Base-by-base conservation (phyloP, 441 rosid genomes). In the Adansonia madagascariensis region DNA sequence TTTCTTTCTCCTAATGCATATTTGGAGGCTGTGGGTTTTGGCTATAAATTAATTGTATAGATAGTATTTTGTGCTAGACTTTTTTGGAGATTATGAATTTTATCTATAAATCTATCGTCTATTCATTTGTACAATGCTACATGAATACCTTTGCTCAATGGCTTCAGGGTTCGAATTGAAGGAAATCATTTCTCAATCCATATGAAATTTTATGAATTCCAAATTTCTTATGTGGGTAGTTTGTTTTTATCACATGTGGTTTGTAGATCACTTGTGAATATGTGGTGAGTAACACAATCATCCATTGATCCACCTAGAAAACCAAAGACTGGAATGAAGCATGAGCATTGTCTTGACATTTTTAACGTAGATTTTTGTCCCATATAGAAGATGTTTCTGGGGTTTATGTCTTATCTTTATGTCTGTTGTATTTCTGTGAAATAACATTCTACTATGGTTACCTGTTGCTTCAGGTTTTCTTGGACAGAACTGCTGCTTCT, bases 401-500 rank as follows among this genome's bases (percentile, higher is more conserved):
- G 60, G 8, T 27, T 27, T 11, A 61, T 11, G 1, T 9, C 15
- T 60, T 60, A 61, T 5, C 9, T 1, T 53, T n/a, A n/a, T 53
- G 17, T 61, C 5, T 3, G 12, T 41, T 65, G 2, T 64, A 31
- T 39, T 14, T 66, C 24, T 22, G 59, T 53, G 11, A 27, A 31
- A 10, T 52, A 6, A 15, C 17, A 24, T 41, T 50, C 73, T 52
- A 27, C 52, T 35, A 71, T 59, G 11, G 60, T 64, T 65, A 8
- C 27, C 41, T 41, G 31, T 27, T 27, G 31, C 31, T 27, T 41
- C 76, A 85, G 88, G 80, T 82, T 22, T 55, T 85, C 79, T 61
- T 85, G 77, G 84, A 80, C 82, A 78, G 73, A 74, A 82, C 77
- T 44, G 80, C 82, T 24, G 55, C 76, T 50, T 39, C 85, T 52